phyloP scores from a whole-genome alignment of 306 rosid species.

The Sphenostylis stenocarpa region DNA sequence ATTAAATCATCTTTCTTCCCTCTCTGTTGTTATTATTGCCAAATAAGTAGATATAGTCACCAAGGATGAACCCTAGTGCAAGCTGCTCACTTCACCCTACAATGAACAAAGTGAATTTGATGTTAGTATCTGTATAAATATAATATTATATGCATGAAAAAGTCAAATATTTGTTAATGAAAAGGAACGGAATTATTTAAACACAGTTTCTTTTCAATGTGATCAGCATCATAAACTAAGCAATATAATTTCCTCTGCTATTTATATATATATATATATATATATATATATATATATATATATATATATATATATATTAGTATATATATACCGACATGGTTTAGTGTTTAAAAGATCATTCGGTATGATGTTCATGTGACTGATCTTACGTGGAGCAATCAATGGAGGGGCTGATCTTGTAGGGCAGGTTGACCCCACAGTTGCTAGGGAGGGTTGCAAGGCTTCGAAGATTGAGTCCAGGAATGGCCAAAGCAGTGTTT shows the following conservation, averaged over 20 bases:
- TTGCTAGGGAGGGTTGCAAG: background rate
- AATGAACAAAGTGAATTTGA: background rate
- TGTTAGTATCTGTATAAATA: background rate
- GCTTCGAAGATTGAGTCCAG: background rate
- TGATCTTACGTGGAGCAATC: conserved; percentile 39
- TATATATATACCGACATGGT: too few relatives aligned
- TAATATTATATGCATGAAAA: background rate
- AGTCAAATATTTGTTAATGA: background rate
- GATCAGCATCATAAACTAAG: background rate
- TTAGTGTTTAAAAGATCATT: too few relatives aligned
- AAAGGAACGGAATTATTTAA: background rate
- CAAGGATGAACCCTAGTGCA: background rate
- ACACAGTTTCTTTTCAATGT: too few relatives aligned
- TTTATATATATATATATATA: too few relatives aligned
- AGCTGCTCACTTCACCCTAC: background rate
- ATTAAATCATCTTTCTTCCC: background rate
- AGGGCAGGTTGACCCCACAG: conserved; percentile 46
- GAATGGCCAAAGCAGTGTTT: background rate
- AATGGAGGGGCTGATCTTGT: conserved; percentile 40
- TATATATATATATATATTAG: too few relatives aligned
- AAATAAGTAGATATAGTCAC: background rate
- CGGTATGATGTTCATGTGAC: background rate
- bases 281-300: too few relatives aligned
- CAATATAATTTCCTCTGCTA: too few relatives aligned
- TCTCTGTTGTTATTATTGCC: background rate